Conservation (phyloP, 2,329 filamentous ascomycete species). For the Ophiocordyceps camponoti-leonardi region DNA sequence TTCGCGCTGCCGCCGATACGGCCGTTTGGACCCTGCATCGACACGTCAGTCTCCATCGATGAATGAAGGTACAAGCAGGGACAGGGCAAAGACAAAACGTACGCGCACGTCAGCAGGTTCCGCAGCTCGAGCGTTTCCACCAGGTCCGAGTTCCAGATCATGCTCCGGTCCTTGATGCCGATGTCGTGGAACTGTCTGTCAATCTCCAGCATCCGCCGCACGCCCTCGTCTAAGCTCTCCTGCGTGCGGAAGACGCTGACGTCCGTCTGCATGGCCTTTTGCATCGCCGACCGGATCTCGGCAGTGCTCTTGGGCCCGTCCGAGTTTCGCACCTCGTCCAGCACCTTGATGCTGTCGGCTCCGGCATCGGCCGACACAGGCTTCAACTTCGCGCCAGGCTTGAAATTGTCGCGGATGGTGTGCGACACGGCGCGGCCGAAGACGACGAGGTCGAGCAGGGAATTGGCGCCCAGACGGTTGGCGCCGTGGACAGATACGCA, state of each 20-base stretch:
- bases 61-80: too few relatives aligned
- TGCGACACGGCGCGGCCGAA: conserved; percentile 96
- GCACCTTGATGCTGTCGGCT: conserved; percentile 67
- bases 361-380: conserved; percentile 72
- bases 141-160: conserved; percentile 99
- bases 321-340: conserved; percentile 73
- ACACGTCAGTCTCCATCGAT: background rate
- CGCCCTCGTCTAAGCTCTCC: conserved; percentile 84
- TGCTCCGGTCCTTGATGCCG: conserved; percentile 93
- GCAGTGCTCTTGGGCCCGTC: conserved; percentile 74
- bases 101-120: conserved; percentile 93
- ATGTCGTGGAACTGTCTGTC: conserved; percentile 67
- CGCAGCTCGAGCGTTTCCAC: conserved; percentile 91
- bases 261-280: conserved; percentile 96
- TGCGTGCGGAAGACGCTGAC: conserved; percentile 95
- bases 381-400: conserved; percentile 63
- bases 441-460: conserved; percentile 89
- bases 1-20: conserved; percentile 74
- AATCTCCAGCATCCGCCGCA: conserved; percentile 70
- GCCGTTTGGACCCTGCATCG: conserved; percentile 66
- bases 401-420: conserved; percentile 90
- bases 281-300: conserved; percentile 82
- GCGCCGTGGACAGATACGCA: conserved; percentile 97
- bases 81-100: conserved; percentile 24
- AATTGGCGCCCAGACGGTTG: conserved; percentile 96